A percentile compares a stretch with the other conserved stretches of the same genome.
These are phyloP conservation scores for Yamadazyma dendronema DNA, from an alignment of 1,139 yeast species.

Conservation along the genomic window DNA sequence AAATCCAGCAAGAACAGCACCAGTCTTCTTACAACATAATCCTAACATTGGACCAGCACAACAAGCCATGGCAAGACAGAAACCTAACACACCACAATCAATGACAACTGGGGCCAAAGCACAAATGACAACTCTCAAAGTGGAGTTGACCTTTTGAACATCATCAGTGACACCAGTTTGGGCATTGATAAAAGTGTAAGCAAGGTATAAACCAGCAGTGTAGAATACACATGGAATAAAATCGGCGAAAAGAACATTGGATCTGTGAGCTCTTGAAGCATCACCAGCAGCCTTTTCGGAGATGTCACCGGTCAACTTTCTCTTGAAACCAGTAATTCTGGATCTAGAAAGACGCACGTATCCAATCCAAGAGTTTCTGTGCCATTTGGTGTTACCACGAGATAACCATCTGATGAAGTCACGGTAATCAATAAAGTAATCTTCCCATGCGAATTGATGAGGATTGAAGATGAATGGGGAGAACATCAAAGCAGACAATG, in stretches of 20 bases:
- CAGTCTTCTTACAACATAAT: slow-evolving; percentile 95
- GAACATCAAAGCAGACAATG: slow-evolving; percentile 82
- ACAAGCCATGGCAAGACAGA: slow-evolving; percentile 79
- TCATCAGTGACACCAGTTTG: slow-evolving; percentile 84
- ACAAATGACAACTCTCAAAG: slow-evolving; percentile 82
- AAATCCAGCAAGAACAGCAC: slow-evolving; percentile 94
- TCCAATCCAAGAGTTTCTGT: slow-evolving; percentile 99
- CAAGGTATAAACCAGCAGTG: slow-evolving; percentile 89
- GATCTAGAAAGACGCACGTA: slow-evolving; percentile 94
- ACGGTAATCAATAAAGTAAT: slow-evolving; percentile 97
- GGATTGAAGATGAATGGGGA: slow-evolving; percentile 97
- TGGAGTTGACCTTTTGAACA: slow-evolving; percentile 63
- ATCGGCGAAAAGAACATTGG: slow-evolving; percentile 84
- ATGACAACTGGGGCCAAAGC: slow-evolving; percentile 89
- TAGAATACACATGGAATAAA: slow-evolving; percentile 78
- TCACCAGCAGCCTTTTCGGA: slow-evolving; percentile 96
- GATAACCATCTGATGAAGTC: slow-evolving; percentile 98
- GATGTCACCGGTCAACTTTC: slow-evolving; percentile 81
- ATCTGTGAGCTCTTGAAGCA: slow-evolving; percentile 89
- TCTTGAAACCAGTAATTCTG: slow-evolving; percentile 96
- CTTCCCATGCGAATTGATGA: slow-evolving; percentile 98
- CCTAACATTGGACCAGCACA: slow-evolving; percentile 97
- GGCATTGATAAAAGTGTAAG: slow-evolving; percentile 91
- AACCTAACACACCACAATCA: slow-evolving; percentile 80
- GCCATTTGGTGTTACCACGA: slow-evolving; percentile 98